Evolutionary conservation across 768 basidiomycete genomes (phyloP).

Genomic region (Suillus plorans): DNA sequence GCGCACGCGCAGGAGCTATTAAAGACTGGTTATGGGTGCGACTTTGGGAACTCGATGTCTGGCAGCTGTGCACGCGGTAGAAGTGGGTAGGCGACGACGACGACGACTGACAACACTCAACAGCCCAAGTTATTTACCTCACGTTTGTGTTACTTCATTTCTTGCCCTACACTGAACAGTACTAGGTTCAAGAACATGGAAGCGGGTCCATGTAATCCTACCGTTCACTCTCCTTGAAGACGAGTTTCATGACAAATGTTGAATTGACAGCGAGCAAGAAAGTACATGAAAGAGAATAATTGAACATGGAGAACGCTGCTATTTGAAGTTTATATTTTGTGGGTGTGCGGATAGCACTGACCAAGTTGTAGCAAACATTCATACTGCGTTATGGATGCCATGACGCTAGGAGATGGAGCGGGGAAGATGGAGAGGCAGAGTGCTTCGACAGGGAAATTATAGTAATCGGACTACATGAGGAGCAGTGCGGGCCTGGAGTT

Average conservation of each 20-base stretch:
- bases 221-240: not conserved
- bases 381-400: not conserved
- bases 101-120: not conserved
- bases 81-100: not conserved
- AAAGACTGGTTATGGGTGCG: not conserved
- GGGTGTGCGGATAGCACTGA: not conserved
- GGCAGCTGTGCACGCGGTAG: not conserved
- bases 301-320: not conserved
- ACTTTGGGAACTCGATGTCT: not conserved
- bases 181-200: not conserved
- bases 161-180: not conserved
- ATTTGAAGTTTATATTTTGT: not conserved
- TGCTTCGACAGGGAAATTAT: not conserved
- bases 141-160: not conserved
- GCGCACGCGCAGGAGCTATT: not conserved
- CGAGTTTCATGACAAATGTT: not conserved
- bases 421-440: not conserved
- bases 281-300: not conserved
- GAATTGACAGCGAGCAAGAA: not conserved
- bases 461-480: not conserved
- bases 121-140: not conserved
- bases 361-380: not conserved
- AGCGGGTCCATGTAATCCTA: too few relatives aligned
- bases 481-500: not conserved
- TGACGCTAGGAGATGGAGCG: not conserved